Evolutionary conservation across 495 filamentous ascomycete genomes (phyloP), one percentile per base, ranked within the genome.

Genomic region (Cercophora scortea): DNA sequence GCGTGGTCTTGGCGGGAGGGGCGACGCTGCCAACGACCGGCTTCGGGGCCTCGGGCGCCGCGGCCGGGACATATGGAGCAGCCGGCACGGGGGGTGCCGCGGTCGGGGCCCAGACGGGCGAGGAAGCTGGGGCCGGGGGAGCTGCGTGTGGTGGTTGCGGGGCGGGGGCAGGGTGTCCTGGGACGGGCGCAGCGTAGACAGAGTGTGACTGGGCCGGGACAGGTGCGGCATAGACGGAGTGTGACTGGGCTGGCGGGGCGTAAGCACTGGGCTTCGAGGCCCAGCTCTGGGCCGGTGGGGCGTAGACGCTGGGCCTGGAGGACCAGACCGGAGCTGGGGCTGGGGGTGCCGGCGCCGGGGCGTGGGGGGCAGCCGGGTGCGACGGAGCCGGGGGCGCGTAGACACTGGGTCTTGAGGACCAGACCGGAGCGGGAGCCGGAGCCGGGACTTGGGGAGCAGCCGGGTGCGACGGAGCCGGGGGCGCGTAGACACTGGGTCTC

Each of bases 1-100:
- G 36, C n/a, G 59, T 45, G 18, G 56, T 45, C 36, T 45, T 45
- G 17, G 53, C 16, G 9, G 63, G 45, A 9, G 52, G 46, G 32
- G 41, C 13, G 33, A 55, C 44, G 47, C 59, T 57, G 34, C 59
- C 63, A 4, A 60, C 36, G 36, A 38, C 36, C 9, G 36, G 13
- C 36, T 38, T 38, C 13, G 36, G 36, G 25, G 25, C 25, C 25
- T 25, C 25, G 25, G 25, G 25, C 25, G 52, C 58, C 38, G 39
- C 51, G 44, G 50, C 54, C 42, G 42, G 42, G n/a, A 40, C 38
- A 15, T 11, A 11, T 8, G 38, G 38, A 40, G n/a, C 11, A 40
- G 11, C 38, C 3, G 38, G 11, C 42, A 15, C 17, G 9, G 42
- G 42, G 17, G 42, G 13, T 5, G 16, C 17, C 1, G 43, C 43